These are phyloP conservation scores for Alternaria sp. DNA, from an alignment of 2,329 filamentous ascomycete species.

Conservation along the genomic window DNA sequence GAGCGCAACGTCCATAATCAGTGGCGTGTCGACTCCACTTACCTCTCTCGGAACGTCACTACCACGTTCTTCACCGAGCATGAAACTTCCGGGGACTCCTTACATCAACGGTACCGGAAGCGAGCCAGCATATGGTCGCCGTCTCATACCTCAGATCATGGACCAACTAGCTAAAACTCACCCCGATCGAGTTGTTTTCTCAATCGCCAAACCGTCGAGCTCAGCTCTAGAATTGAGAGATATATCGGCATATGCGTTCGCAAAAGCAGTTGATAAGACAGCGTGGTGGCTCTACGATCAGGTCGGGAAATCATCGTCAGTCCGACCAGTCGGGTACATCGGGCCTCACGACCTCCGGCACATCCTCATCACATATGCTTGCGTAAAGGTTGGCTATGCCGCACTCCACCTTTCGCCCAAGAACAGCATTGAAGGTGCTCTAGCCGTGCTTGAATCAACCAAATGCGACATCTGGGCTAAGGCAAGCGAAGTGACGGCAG, in stretches of 20 bases:
- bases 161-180: slow-evolving; percentile 28
- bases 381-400: slow-evolving; percentile 52
- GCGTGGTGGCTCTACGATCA: slow-evolving; percentile 39
- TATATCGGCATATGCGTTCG: slow-evolving; percentile 39
- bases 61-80: background rate
- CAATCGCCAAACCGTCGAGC: slow-evolving; percentile 14
- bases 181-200: slow-evolving; percentile 34
- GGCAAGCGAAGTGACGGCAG: slow-evolving; percentile 8
- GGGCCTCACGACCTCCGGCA: slow-evolving; percentile 52
- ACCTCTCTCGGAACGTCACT: slow-evolving; percentile 1
- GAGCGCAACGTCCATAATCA: slow-evolving; percentile 2
- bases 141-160: slow-evolving; percentile 38
- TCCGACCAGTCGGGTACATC: slow-evolving; percentile 38
- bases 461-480: slow-evolving; percentile 32
- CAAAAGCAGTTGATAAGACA: slow-evolving; percentile 48
- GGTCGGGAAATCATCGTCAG: slow-evolving; percentile 31
- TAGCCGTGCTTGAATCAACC: slow-evolving; percentile 32
- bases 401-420: slow-evolving; percentile 34
- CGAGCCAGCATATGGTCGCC: slow-evolving; percentile 19
- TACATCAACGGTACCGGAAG: background rate
- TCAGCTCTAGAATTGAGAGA: slow-evolving; percentile 26
- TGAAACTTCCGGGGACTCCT: background rate
- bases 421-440: slow-evolving; percentile 31
- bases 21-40: slow-evolving; percentile 13
- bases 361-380: slow-evolving; percentile 49